Percentiles rank a stretch among this genome's conserved stretches.
These are phyloP conservation scores for Begonia peltatifolia DNA, from an alignment of 306 rosid species.

Conservation along the genomic window DNA sequence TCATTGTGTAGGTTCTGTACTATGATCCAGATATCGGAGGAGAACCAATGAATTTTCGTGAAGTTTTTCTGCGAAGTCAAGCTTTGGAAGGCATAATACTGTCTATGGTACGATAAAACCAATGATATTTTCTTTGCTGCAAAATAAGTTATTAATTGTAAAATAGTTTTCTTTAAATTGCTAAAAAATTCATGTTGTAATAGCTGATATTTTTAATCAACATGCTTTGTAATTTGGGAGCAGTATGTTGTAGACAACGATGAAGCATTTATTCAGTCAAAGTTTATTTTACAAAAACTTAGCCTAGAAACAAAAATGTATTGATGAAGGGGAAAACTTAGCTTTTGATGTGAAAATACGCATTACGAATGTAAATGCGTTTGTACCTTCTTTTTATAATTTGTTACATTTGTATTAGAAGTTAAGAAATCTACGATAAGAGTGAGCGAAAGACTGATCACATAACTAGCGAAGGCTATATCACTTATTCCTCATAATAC, in stretches of 20 bases:
- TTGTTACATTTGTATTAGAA: too few relatives aligned
- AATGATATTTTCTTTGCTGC: background rate
- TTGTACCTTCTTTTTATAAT: too few relatives aligned
- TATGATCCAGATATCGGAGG: slow-evolving; percentile 76
- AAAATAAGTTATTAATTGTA: too few relatives aligned
- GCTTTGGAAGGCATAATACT: slow-evolving; percentile 85
- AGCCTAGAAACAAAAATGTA: too few relatives aligned
- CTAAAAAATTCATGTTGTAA: too few relatives aligned
- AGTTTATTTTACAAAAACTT: background rate
- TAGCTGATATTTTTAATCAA: too few relatives aligned
- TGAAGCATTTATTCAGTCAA: background rate
- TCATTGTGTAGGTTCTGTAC: slow-evolving; percentile 49
- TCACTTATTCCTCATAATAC: too few relatives aligned
- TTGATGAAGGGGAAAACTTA: background rate
- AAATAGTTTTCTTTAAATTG: too few relatives aligned
- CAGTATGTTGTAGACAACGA: background rate
- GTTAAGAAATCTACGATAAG: too few relatives aligned
- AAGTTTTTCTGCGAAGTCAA: slow-evolving; percentile 91
- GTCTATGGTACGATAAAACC: slow-evolving; percentile 62
- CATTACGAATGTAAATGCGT: too few relatives aligned
- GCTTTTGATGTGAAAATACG: slow-evolving; percentile 1
- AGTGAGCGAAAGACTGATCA: too few relatives aligned
- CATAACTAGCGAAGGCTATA: too few relatives aligned
- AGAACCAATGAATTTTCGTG: slow-evolving; percentile 71
- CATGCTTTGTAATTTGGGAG: background rate